Conservation (phyloP, 495 filamentous ascomycete genomes). For the Aspergillus sclerotiicarbonarius region DNA sequence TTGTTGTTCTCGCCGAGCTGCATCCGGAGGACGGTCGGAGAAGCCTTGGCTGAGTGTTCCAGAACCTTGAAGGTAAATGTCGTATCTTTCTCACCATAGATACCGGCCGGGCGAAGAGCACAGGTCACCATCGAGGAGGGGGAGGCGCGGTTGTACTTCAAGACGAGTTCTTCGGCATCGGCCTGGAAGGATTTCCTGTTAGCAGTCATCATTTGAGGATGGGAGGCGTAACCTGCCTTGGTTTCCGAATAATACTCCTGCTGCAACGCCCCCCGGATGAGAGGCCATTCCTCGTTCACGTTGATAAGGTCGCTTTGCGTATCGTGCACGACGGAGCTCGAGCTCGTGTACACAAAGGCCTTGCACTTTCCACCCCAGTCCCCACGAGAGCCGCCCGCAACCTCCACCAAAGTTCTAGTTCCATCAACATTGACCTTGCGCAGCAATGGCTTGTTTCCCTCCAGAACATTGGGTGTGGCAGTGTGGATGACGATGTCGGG, state of each 20-base stretch:
- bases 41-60: conserved; percentile 41
- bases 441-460: conserved; percentile 43
- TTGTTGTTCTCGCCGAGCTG: conserved; percentile 90
- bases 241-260: conserved; percentile 90
- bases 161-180: conserved; percentile 78
- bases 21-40: conserved; percentile 65
- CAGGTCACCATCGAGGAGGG: conserved; percentile 66
- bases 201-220: conserved; percentile 8
- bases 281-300: conserved; percentile 83
- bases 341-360: conserved; percentile 93
- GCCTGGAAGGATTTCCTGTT: conserved; percentile 51
- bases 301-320: conserved; percentile 78
- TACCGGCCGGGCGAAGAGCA: conserved; percentile 82
- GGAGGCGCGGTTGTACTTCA: conserved; percentile 76
- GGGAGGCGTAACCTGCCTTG: conserved; percentile 52
- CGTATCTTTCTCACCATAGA: conserved; percentile 89
- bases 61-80: conserved; percentile 59
- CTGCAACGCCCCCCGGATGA: conserved; percentile 66
- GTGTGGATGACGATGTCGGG: conserved; percentile 96
- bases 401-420: conserved; percentile 74
- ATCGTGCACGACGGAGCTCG: conserved; percentile 83
- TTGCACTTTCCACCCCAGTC: conserved; percentile 68
- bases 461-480: conserved; percentile 67
- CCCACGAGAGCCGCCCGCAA: conserved; percentile 60
- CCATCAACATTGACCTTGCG: conserved; percentile 90